phyloP scores from a whole-genome alignment of 805 yeast genomes.

The Cyberlindnera suaveolens region DNA sequence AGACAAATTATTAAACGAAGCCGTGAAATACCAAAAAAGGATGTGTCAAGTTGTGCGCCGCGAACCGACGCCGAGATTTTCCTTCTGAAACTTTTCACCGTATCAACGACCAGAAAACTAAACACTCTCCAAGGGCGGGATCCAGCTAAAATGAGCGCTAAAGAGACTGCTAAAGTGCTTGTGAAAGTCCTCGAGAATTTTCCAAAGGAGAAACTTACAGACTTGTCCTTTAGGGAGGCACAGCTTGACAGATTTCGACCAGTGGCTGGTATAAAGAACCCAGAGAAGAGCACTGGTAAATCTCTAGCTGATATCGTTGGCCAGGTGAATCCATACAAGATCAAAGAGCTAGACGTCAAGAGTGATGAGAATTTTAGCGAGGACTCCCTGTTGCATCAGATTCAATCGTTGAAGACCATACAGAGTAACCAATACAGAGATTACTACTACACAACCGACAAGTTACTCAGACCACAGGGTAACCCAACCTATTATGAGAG shows the following conservation, averaged over 20 bases:
- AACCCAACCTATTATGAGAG: conserved; percentile 74
- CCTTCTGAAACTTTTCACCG: too few relatives aligned
- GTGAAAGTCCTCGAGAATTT: conserved; percentile 52
- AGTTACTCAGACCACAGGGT: conserved; percentile 73
- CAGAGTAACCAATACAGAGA: conserved; percentile 55
- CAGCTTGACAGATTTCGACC: conserved; percentile 54
- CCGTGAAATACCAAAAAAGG: too few relatives aligned
- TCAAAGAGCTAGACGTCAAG: conserved; percentile 35
- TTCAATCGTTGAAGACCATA: conserved; percentile 49
- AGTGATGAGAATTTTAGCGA: conserved; percentile 43
- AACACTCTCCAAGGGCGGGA: neutral
- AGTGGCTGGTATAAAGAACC: conserved; percentile 41
- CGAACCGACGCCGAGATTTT: too few relatives aligned
- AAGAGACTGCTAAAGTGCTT: conserved; percentile 50
- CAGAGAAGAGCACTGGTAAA: conserved; percentile 33
- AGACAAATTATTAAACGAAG: too few relatives aligned
- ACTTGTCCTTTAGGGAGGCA: conserved; percentile 60
- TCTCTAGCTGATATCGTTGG: conserved; percentile 36
- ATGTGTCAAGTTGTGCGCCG: too few relatives aligned
- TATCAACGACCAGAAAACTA: neutral
- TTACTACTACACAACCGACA: conserved; percentile 59
- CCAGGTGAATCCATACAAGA: conserved; percentile 39
- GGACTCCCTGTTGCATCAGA: conserved; percentile 45
- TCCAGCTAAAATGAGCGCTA: conserved; percentile 27
- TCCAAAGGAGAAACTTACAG: conserved; percentile 65